Evolutionary conservation across 1,284 basidiomycete species (phyloP), one percentile per base, ranked within the genome.

Genomic region (Sporisorium iseilematis-ciliati): DNA sequence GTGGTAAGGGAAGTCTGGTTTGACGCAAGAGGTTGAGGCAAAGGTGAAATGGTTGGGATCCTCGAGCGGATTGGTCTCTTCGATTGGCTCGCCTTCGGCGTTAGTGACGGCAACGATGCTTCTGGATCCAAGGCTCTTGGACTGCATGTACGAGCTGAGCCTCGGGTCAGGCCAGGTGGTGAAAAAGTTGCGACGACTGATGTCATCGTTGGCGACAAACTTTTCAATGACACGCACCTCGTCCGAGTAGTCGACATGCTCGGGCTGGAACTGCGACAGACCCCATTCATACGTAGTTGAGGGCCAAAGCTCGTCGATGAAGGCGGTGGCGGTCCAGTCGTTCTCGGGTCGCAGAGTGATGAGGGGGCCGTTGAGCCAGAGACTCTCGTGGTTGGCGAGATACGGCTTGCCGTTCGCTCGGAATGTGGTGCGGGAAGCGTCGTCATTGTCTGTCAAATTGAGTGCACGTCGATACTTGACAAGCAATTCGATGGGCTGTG

Each of bases 281-380:
- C 80, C 65, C 91, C 91, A 93, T 87, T 93, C 91, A 80, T 93
- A 93, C 10, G 86, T 83, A 2, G 91, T 92, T 53, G 87, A 88
- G 0, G 92, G 91, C 90, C 90, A 92, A 3, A 93, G 88, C 21
- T 89, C 88, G 21, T 85, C 78, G 41, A 93, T 78, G 54, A 86
- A 87, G 12, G 88, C 89, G 0, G 90, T 90, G 45, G 87, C 87
- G 2, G 90, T 89, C 91, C 91, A 93, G 81, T 93, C 92, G 21
- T 85, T 82, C 12, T 88, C 87, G 35, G 86, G 82, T 8, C 69
- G 73, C 38, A 85, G 51, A 1, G 66, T 71, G 25, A 84, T 60
- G 11, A 82, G 54, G 2, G 82, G 83, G 0, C 82, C 83, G 38
- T 81, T 77, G 65, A 84, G 79, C 83, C 83, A 84, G n/a, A 81